Percentiles rank a stretch among this genome's conserved stretches.
Evolutionary conservation across 257 asterid genomes (phyloP).

Genomic region (Solanum okadae): DNA sequence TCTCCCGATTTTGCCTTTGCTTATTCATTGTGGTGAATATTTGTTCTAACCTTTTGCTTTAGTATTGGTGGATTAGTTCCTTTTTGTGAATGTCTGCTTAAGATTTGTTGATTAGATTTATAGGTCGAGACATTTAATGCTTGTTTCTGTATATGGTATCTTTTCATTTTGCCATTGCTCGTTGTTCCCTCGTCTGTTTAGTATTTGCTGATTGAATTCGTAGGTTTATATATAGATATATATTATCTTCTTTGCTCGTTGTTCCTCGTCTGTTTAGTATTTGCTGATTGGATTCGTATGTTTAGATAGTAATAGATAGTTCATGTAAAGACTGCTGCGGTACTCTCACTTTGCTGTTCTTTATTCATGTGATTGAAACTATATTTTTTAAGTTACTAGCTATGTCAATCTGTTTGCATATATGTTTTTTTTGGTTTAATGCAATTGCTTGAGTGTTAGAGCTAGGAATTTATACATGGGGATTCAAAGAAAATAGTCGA

Average conservation of each 20-base stretch:
- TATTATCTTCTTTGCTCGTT: neutral
- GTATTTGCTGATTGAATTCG: neutral
- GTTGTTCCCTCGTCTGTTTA: neutral
- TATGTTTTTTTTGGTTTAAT: neutral
- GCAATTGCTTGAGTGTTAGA: neutral
- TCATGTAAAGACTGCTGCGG: neutral
- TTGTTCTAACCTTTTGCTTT: neutral
- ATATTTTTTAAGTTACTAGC: neutral
- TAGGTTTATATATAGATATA: neutral
- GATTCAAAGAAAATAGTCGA: neutral
- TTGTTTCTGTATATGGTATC: neutral
- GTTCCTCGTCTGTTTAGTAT: neutral
- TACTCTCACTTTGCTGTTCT: neutral
- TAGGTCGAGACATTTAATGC: neutral
- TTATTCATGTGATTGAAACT: neutral
- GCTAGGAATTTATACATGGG: neutral
- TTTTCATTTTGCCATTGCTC: neutral
- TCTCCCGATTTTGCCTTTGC: neutral
- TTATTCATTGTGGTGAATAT: neutral
- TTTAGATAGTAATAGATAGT: neutral
- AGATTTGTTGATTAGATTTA: neutral
- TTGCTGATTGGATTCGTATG: neutral
- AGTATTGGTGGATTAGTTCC: neutral
- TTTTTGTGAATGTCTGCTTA: neutral
- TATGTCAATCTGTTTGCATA: too few species aligned